phyloP scores from a whole-genome alignment of 495 filamentous ascomycete species.

The Penicillium silybi region DNA sequence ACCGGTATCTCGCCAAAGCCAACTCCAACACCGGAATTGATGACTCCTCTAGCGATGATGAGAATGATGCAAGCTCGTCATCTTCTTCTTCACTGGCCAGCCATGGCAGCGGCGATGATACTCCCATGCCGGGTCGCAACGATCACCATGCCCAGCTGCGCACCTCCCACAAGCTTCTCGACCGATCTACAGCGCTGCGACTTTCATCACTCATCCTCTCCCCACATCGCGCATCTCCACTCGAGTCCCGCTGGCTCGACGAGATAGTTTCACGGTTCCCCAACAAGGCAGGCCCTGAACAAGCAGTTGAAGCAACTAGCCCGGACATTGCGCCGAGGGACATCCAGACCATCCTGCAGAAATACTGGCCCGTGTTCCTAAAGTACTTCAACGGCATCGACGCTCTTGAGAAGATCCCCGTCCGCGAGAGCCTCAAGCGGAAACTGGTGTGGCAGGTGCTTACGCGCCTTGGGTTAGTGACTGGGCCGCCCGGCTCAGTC shows the following conservation, averaged over 20 bases:
- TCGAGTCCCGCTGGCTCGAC: conserved; percentile 70
- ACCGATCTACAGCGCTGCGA: conserved; percentile 35
- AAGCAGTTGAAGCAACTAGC: conserved; percentile 2
- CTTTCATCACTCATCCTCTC: conserved; percentile 46
- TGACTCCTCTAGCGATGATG: conserved; percentile 10
- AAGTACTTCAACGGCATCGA: conserved; percentile 87
- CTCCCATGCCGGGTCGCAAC: conserved; percentile 31
- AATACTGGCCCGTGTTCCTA: conserved; percentile 51
- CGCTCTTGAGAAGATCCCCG: conserved; percentile 81
- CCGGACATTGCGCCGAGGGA: conserved; percentile 28
- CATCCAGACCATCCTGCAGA: conserved; percentile 50
- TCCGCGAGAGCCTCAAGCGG: conserved; percentile 77
- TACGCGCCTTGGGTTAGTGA: conserved; percentile 33
- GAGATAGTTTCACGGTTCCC: conserved; percentile 61
- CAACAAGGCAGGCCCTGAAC: conserved; percentile 21
- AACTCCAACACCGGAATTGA: conserved; percentile 16
- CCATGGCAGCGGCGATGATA: conserved; percentile 39
- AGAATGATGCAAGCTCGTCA: conserved; percentile 32
- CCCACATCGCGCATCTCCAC: conserved; percentile 51
- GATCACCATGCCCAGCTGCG: conserved; percentile 26
- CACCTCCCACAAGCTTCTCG: conserved; percentile 36
- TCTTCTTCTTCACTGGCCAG: conserved; percentile 42
- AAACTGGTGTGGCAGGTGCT: conserved; percentile 73
- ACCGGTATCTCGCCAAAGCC: conserved; percentile 37
- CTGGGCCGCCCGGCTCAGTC: conserved; percentile 26